phyloP scores from a whole-genome alignment of 176 grass and related monocot genomes.

The Aechmea fasciata region DNA sequence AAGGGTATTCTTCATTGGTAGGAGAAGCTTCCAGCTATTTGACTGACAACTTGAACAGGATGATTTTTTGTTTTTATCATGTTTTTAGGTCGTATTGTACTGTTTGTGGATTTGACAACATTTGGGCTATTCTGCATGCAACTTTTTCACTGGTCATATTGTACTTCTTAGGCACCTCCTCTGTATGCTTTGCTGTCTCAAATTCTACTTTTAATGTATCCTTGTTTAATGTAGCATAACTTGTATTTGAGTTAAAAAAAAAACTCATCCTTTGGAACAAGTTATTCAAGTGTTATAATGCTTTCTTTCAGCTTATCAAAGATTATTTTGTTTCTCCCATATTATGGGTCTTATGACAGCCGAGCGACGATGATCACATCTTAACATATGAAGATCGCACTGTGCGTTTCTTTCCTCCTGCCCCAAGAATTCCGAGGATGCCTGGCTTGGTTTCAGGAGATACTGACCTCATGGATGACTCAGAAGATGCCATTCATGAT shows the following conservation, averaged over 20 bases:
- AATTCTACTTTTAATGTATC: background rate
- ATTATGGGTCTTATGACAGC: background rate
- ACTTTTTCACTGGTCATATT: background rate
- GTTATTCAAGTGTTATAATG: background rate
- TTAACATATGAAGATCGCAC: slow-evolving; percentile 87
- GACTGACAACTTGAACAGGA: no score
- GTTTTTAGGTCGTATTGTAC: background rate
- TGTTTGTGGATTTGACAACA: slow-evolving; percentile 5
- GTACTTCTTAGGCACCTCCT: background rate
- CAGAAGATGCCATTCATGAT: slow-evolving; percentile 53
- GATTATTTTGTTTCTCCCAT: background rate
- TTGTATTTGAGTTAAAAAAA: background rate
- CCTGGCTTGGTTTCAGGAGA: slow-evolving; percentile 73
- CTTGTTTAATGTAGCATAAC: background rate
- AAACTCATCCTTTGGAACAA: background rate
- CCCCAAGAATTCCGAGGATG: slow-evolving; percentile 77
- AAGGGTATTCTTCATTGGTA: no score
- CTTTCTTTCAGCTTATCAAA: background rate
- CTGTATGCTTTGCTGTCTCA: background rate
- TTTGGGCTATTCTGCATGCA: background rate
- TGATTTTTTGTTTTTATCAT: no score
- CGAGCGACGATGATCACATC: slow-evolving; percentile 46
- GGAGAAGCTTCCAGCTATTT: no score
- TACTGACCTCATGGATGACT: slow-evolving; percentile 45
- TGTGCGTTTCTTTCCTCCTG: slow-evolving; percentile 83